A percentile compares a stretch with the other conserved stretches of the same genome.
Conservation (phyloP, 2,329 filamentous ascomycete species). For the Colletotrichum higginsianum region DNA sequence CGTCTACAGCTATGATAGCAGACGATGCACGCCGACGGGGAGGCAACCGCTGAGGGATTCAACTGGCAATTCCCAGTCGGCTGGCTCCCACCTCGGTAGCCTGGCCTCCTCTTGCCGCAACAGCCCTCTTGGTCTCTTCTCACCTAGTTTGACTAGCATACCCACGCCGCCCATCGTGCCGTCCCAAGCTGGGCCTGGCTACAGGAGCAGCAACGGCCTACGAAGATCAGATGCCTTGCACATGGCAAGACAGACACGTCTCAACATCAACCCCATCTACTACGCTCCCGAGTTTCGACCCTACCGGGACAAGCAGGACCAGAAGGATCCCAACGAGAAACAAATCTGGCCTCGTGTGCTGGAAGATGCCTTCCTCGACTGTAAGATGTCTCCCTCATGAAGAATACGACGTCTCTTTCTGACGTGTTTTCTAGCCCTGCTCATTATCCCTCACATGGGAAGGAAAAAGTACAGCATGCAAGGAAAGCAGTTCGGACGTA, state of each 20-base stretch:
- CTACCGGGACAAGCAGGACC: slow-evolving; percentile 75
- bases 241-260: slow-evolving; percentile 51
- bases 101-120: slow-evolving; percentile 61
- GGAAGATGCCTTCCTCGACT: slow-evolving; percentile 78
- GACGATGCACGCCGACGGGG: slow-evolving; percentile 55
- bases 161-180: slow-evolving; percentile 65
- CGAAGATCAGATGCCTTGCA: slow-evolving; percentile 49
- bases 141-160: slow-evolving; percentile 62
- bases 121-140: slow-evolving; percentile 59
- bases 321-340: slow-evolving; percentile 74
- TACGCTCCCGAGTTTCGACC: slow-evolving; percentile 74
- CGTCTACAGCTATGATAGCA: slow-evolving; percentile 63
- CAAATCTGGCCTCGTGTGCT: slow-evolving; percentile 74
- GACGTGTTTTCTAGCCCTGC: slow-evolving; percentile 63
- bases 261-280: slow-evolving; percentile 71
- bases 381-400: slow-evolving; percentile 56
- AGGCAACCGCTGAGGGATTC: slow-evolving; percentile 67
- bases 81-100: slow-evolving; percentile 45
- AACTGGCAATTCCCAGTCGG: slow-evolving; percentile 65
- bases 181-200: slow-evolving; percentile 60
- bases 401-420: slow-evolving; percentile 5
- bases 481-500: slow-evolving; percentile 75
- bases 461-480: slow-evolving; percentile 77
- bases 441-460: slow-evolving; percentile 77
- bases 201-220: slow-evolving; percentile 51